Percentiles rank a stretch among this genome's conserved stretches.
Evolutionary conservation across 768 basidiomycete genomes (phyloP).

Genomic region (Boletus pseudo-olivaceus): DNA sequence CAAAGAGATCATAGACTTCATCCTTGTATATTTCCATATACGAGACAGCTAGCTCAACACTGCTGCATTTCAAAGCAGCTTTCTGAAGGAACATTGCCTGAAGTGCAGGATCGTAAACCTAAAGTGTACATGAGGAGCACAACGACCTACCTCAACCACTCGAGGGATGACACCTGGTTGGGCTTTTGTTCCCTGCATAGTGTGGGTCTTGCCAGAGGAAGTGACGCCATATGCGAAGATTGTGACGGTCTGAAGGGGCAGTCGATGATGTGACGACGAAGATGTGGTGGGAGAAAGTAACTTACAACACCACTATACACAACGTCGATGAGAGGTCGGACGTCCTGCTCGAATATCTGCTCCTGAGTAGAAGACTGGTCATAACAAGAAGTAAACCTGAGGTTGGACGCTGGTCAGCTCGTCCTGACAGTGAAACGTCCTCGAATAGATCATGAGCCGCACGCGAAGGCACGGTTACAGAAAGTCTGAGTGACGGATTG

Average conservation of each 20-base stretch:
- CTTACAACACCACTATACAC: slow-evolving; percentile 74
- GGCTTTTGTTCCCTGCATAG: slow-evolving; percentile 77
- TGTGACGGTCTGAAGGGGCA: slow-evolving; percentile 61
- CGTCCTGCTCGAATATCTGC: slow-evolving; percentile 73
- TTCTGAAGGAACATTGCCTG: slow-evolving; percentile 60
- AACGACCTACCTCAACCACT: slow-evolving; percentile 58
- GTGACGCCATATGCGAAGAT: slow-evolving; percentile 92
- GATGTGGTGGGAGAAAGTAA: not conserved
- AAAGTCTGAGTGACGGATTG: not conserved
- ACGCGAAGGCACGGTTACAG: not conserved
- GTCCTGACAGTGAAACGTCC: not conserved
- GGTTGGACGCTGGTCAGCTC: slow-evolving; percentile 1
- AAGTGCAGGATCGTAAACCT: not conserved
- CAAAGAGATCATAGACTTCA: slow-evolving; percentile 84
- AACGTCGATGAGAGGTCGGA: slow-evolving; percentile 73
- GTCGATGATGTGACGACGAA: not conserved
- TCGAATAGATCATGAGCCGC: slow-evolving; percentile 1
- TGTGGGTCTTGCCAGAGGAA: slow-evolving; percentile 88
- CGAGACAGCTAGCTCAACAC: slow-evolving; percentile 53
- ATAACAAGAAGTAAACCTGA: slow-evolving; percentile 73
- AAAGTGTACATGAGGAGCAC: not conserved
- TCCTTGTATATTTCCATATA: slow-evolving; percentile 94
- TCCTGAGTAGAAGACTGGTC: slow-evolving; percentile 67
- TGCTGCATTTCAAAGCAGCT: slow-evolving; percentile 35
- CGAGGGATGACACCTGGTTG: slow-evolving; percentile 87